Percentiles rank a stretch among this genome's conserved stretches.
Evolutionary conservation across 192 early-diverging fungal genomes (phyloP).

Genomic region (Coemansia asiatica): DNA sequence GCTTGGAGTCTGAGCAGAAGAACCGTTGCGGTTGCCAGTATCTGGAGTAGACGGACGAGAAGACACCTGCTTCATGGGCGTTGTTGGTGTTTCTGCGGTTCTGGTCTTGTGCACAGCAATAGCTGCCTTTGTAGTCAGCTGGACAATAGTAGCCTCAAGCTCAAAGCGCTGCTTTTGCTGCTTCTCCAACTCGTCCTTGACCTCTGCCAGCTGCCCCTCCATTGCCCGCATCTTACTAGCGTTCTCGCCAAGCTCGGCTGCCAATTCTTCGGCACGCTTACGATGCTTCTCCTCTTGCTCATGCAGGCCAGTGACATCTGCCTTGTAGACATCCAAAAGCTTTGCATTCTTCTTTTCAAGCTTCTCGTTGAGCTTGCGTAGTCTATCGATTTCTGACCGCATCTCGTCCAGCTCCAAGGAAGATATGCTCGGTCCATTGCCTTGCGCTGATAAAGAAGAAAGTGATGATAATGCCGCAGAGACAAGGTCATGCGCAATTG

Average conservation of each 20-base stretch:
- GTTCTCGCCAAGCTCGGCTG: conserved; percentile 17
- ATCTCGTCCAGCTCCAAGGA: conserved; percentile 4
- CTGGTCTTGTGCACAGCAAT: background rate
- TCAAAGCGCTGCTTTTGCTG: conserved; percentile 19
- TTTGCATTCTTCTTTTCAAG: conserved; percentile 48
- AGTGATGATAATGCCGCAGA: conserved; percentile 8
- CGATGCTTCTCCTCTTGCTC: conserved; percentile 44
- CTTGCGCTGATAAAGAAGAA: background rate
- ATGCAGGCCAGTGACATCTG: conserved; percentile 40
- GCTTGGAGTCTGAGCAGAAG: background rate
- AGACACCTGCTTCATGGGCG: conserved; percentile 5
- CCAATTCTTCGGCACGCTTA: conserved; percentile 29
- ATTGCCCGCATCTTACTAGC: background rate
- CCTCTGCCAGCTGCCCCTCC: conserved; percentile 15
- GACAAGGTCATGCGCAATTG: background rate
- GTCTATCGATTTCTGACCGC: conserved; percentile 21
- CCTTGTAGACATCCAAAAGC: conserved; percentile 46
- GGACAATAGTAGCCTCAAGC: conserved; percentile 13
- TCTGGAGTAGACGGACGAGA: background rate
- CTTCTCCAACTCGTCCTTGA: conserved; percentile 18
- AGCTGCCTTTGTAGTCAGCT: background rate
- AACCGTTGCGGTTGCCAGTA: background rate
- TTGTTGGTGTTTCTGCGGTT: background rate
- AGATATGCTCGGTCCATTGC: background rate
- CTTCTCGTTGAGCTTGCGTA: conserved; percentile 29